Conservation (phyloP, 495 filamentous ascomycete genomes). For the Penicillium samsonianum region DNA sequence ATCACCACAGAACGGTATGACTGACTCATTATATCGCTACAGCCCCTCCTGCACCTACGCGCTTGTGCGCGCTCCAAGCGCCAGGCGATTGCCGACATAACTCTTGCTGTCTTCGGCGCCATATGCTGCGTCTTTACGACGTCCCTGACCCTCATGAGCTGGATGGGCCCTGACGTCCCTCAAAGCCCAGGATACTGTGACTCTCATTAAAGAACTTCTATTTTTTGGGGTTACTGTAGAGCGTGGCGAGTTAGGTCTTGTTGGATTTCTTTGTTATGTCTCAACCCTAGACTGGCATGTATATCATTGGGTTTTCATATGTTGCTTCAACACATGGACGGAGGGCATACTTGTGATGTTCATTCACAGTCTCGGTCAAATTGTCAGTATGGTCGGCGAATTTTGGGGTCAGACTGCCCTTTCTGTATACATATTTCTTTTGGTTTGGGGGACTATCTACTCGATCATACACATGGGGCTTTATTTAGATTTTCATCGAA, state of each 20-base stretch:
- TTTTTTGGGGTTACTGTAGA: slow-evolving; percentile 7
- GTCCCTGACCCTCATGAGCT: slow-evolving; percentile 76
- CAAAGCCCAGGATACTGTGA: slow-evolving; percentile 63
- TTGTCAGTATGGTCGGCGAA: slow-evolving; percentile 11
- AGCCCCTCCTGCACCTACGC: slow-evolving; percentile 87
- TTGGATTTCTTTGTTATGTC: slow-evolving; percentile 11
- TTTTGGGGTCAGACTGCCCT: slow-evolving; percentile 5
- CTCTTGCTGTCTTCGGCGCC: slow-evolving; percentile 76
- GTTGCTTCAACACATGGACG: slow-evolving; percentile 15
- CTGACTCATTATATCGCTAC: slow-evolving; percentile 13
- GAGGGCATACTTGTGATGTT: slow-evolving; percentile 13
- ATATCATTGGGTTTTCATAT: slow-evolving; percentile 15
- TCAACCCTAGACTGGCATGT: slow-evolving; percentile 22
- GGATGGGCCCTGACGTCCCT: slow-evolving; percentile 55
- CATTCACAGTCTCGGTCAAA: slow-evolving; percentile 10
- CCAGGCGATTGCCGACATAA: slow-evolving; percentile 69
- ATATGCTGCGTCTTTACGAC: slow-evolving; percentile 91
- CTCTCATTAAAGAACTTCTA: slow-evolving; percentile 26
- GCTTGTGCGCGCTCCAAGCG: slow-evolving; percentile 66
- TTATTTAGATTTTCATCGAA: not conserved
- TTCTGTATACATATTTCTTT: slow-evolving; percentile 22
- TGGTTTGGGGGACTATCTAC: slow-evolving; percentile 6
- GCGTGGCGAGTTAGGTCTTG: slow-evolving; percentile 2
- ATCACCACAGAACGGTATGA: not conserved
- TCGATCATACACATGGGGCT: not conserved